Conservation (phyloP, 2,329 filamentous ascomycete species). For the Trichophyton schoenleinii region DNA sequence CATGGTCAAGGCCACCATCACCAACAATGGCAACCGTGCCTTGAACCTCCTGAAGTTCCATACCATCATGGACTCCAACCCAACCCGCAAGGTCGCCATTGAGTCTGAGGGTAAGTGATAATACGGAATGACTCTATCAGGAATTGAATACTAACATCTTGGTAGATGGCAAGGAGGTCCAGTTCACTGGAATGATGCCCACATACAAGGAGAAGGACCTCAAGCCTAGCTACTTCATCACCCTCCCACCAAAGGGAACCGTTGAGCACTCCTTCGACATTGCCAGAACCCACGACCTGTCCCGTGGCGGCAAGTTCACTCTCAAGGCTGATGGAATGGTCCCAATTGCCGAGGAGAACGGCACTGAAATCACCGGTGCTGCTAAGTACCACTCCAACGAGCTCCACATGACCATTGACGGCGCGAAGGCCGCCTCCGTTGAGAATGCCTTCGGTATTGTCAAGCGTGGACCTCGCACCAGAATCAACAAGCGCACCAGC, state of each 20-base stretch:
- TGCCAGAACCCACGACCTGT: constrained; percentile 10
- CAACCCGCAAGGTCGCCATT: constrained; percentile 8
- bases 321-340: constrained; percentile 7
- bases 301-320: constrained; percentile 5
- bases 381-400: constrained; percentile 49
- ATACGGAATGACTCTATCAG: not conserved
- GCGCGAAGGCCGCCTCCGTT: constrained; percentile 32
- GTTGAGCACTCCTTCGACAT: constrained; percentile 10
- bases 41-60: constrained; percentile 9
- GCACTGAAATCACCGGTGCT: constrained; percentile 40
- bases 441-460: not conserved
- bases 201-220: constrained; percentile 1
- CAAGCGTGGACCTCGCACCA: not conserved
- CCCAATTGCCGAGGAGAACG: constrained; percentile 3
- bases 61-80: constrained; percentile 9
- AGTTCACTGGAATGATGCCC: constrained; percentile 7
- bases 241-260: constrained; percentile 6
- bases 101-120: constrained; percentile 7
- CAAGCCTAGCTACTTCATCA: constrained; percentile 2
- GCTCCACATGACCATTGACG: constrained; percentile 46
- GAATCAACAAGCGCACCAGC: not conserved
- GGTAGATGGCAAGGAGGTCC: constrained; percentile 2
- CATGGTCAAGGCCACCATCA: constrained; percentile 9
- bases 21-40: constrained; percentile 6
- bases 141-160: not conserved